A percentile compares a stretch with the other conserved stretches of the same genome.
phyloP scores from a whole-genome alignment of 1,284 basidiomycete genomes.

The Volvariella volvacea region DNA sequence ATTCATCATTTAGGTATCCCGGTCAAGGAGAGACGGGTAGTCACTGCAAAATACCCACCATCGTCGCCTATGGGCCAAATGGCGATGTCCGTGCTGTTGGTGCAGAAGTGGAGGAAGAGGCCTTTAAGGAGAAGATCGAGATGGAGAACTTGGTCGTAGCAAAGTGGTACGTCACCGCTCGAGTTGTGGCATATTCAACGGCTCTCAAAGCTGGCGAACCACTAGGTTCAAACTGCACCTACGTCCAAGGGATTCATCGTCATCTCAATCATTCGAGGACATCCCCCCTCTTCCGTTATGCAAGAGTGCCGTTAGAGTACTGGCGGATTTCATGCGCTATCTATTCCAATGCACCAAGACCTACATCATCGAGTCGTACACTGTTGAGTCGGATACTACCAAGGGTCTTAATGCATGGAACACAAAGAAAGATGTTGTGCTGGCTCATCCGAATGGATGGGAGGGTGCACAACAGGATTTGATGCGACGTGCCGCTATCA shows the following conservation, averaged over 20 bases:
- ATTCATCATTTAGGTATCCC: conserved; percentile 6
- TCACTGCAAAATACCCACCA: conserved; percentile 38
- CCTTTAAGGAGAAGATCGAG: conserved; percentile 27
- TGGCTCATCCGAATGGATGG: conserved; percentile 22
- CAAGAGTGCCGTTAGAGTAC: conserved; percentile 29
- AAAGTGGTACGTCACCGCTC: conserved; percentile 30
- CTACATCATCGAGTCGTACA: conserved; percentile 31
- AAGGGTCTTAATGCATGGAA: background rate
- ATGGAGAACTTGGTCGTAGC: conserved; percentile 33
- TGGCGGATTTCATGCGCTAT: conserved; percentile 39
- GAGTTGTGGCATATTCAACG: background rate
- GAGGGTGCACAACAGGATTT: conserved; percentile 16
- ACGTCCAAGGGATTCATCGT: conserved; percentile 22
- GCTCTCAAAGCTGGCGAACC: background rate
- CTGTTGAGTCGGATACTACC: conserved; percentile 23
- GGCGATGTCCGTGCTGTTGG: conserved; percentile 32
- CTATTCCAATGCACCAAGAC: conserved; percentile 27
- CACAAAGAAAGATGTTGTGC: conserved; percentile 10
- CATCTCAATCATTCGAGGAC: background rate
- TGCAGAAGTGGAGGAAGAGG: conserved; percentile 33
- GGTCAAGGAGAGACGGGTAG: conserved; percentile 12
- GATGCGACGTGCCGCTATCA: conserved; percentile 18
- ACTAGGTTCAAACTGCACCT: conserved; percentile 46
- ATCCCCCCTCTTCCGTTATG: conserved; percentile 10
- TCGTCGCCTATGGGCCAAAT: conserved; percentile 34